Base-by-base conservation (phyloP, 805 yeast genomes). In the Yarrowia sp. region DNA sequence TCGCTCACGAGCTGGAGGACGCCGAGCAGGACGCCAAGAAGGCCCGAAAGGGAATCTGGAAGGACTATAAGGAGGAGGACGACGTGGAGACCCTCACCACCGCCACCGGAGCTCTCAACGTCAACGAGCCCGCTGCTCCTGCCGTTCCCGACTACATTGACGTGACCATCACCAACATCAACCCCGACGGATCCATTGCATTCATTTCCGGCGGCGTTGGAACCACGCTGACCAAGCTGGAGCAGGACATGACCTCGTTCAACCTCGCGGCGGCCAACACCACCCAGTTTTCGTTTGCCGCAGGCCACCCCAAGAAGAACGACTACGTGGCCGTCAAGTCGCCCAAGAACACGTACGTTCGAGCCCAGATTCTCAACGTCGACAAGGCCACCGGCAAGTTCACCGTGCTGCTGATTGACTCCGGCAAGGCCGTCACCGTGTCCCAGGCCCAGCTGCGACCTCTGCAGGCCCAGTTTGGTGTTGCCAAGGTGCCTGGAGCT, bases 31-130 rank as follows among this genome's bases (percentile, higher is more conserved):
- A 75, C 10, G 97, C 97, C 1, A 83, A 84, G 74, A 73, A 73
- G 0, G 78, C 77, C 41, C 83, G 82, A 73, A 76, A 82, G 72
- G 96, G 96, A 15, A 58, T 91, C 7, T 92, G 97, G 97, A 69
- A 43, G 26, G 75, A 70, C 35, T 65, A 12, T 35, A 53, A 41
- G 52, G 68, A 50, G 61, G 72, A 70, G 9, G 68, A 50, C 50
- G 72, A 71, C 10, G 64, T 69, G 7, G 70, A 71, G 19, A 67
- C 74, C 1, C 69, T 73, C n/a, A 68, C 63, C 14, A 16, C 42
- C 3, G 16, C 65, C 16, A 45, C 52, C 4, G 52, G 42, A 0
- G 32, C 50, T 19, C 65, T 59, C 14, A 65, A 71, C 11, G 64
- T 71, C 8, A 63, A 73, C 14, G 73, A 72, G 2, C 68, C 52